Conservation (phyloP, 116 monocot species). For the Iris pallida region DNA sequence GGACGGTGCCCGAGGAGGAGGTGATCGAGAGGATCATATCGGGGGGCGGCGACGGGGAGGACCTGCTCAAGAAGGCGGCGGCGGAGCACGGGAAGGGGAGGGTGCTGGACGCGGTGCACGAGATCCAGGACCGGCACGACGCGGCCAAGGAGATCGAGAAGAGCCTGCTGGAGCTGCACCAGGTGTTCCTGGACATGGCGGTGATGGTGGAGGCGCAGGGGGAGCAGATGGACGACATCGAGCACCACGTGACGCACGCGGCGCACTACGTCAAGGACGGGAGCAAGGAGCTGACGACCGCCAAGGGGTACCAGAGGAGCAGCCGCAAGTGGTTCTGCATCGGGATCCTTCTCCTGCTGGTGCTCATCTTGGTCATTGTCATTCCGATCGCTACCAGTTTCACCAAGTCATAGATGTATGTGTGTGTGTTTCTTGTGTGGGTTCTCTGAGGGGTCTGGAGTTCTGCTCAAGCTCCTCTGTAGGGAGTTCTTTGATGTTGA, state of each 20-base stretch:
- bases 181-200: constrained; percentile 95
- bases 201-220: constrained; percentile 91
- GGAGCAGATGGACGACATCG: constrained; percentile 91
- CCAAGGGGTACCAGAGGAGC: constrained; percentile 57
- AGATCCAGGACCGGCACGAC: constrained; percentile 80
- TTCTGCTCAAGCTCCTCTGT: too few relatives aligned
- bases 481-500: too few relatives aligned
- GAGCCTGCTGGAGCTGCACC: constrained; percentile 88
- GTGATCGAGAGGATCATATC: constrained; percentile 72
- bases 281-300: constrained; percentile 52
- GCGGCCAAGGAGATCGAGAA: constrained; percentile 75
- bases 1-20: constrained; percentile 61
- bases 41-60: constrained; percentile 43
- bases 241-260: constrained; percentile 71
- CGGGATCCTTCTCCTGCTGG: constrained; percentile 55
- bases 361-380: constrained; percentile 56
- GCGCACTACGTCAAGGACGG: constrained; percentile 65
- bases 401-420: constrained; percentile 25
- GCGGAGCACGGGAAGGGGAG: constrained; percentile 33
- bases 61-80: constrained; percentile 27
- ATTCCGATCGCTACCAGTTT: constrained; percentile 54
- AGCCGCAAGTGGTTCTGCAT: constrained; percentile 76
- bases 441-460: too few relatives aligned
- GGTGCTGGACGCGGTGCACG: constrained; percentile 54
- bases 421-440: too few relatives aligned